Conservation (phyloP, 1,284 basidiomycete species). For the Apiotrichum sp. region DNA sequence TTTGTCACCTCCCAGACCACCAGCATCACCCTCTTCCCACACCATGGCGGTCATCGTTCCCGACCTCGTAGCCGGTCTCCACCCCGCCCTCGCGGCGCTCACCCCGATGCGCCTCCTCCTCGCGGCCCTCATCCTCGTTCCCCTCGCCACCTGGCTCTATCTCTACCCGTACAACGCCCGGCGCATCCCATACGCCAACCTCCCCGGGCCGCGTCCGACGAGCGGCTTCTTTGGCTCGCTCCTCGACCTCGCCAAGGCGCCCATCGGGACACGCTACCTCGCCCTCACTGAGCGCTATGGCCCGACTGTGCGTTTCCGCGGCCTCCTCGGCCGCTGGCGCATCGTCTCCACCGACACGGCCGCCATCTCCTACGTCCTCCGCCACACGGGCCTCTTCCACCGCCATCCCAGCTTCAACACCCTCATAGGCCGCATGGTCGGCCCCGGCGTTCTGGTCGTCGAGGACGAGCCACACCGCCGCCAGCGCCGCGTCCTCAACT, state of each 20-base stretch:
- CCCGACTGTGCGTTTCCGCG: constrained; percentile 22
- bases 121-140: constrained; percentile 44
- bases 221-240: constrained; percentile 8
- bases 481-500: constrained; percentile 50
- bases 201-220: constrained; percentile 7
- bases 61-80: constrained; percentile 28
- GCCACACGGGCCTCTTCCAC: constrained; percentile 58
- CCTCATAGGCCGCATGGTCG: constrained; percentile 49
- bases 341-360: constrained; percentile 58
- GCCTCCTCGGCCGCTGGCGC: constrained; percentile 35
- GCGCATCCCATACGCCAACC: constrained; percentile 10
- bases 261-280: constrained; percentile 3
- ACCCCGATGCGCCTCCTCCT: constrained; percentile 26
- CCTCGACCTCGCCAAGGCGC: neutral
- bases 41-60: constrained; percentile 25
- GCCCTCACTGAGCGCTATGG: constrained; percentile 8
- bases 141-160: constrained; percentile 46
- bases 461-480: constrained; percentile 54
- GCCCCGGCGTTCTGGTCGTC: constrained; percentile 40
- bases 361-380: constrained; percentile 59
- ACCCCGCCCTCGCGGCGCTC: neutral
- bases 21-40: no score
- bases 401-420: constrained; percentile 61
- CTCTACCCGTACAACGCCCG: constrained; percentile 4
- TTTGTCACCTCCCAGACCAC: no score